Percentiles rank a stretch among this genome's conserved stretches.
These are phyloP conservation scores for Phytopythium litorale DNA, from an alignment of 352 stramenopile species.

Conservation along the genomic window DNA sequence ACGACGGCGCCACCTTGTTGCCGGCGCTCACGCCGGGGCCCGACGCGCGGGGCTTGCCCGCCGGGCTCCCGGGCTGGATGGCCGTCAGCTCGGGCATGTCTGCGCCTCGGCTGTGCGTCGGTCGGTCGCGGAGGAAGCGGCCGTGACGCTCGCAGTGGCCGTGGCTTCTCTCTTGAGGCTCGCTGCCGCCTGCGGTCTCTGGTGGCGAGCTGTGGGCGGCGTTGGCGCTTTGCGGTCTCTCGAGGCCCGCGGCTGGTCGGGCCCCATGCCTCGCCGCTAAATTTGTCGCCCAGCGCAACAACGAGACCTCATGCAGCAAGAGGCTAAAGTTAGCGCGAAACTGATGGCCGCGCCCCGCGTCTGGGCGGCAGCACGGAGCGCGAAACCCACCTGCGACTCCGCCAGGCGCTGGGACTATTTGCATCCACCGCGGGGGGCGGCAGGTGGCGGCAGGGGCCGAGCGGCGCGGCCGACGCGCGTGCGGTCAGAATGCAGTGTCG, in stretches of 20 bases:
- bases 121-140: no score
- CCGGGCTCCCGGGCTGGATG: conserved; percentile 26
- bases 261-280: neutral
- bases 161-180: conserved; percentile 1
- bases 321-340: conserved; percentile 1
- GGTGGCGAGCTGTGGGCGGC: neutral
- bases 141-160: no score
- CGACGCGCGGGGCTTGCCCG: conserved; percentile 21
- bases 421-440: neutral
- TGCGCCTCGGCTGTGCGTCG: neutral
- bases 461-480: neutral
- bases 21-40: conserved; percentile 15
- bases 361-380: neutral
- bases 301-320: no score
- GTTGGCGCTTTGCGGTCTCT: neutral
- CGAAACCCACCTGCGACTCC: neutral
- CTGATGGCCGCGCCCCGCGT: neutral
- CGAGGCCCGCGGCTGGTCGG: neutral
- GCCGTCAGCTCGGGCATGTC: conserved; percentile 44
- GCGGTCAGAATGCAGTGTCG: neutral
- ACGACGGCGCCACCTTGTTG: conserved; percentile 69
- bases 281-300: neutral
- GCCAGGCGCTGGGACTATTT: neutral
- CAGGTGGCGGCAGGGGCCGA: neutral
- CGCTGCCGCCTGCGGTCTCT: neutral